Conservation (phyloP, 2,329 filamentous ascomycete species). For the Grosmannia serpens region DNA sequence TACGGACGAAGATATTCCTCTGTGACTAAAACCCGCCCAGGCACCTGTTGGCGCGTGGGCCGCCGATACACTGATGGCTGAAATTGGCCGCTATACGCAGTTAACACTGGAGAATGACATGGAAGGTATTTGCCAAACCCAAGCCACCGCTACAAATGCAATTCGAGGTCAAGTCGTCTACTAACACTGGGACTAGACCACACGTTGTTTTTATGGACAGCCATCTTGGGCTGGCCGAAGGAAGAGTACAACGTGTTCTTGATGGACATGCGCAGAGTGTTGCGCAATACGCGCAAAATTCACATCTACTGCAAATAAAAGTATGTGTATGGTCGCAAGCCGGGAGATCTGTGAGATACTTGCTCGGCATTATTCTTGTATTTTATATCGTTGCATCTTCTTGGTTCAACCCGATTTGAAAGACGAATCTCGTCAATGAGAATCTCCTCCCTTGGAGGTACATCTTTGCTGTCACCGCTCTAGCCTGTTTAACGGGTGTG, state of each 20-base stretch:
- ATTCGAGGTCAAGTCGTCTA: too few relatives aligned
- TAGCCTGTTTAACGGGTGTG: too few relatives aligned
- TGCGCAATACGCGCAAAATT: neutral
- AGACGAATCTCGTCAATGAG: too few relatives aligned
- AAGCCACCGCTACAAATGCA: too few relatives aligned
- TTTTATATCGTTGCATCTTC: too few relatives aligned
- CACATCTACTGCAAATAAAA: neutral
- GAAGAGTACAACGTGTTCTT: slow-evolving; percentile 7
- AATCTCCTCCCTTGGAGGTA: too few relatives aligned
- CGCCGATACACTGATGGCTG: neutral
- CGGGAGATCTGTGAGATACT: neutral
- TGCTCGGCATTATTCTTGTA: too few relatives aligned
- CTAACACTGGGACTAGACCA: too few relatives aligned
- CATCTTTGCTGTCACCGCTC: too few relatives aligned
- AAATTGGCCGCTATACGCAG: slow-evolving; percentile 1
- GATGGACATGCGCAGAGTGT: neutral
- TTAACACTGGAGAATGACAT: slow-evolving; percentile 4
- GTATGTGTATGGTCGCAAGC: neutral
- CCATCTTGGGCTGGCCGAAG: slow-evolving; percentile 10
- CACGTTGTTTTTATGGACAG: slow-evolving; percentile 10
- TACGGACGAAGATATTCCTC: neutral
- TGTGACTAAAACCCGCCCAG: neutral
- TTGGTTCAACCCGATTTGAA: too few relatives aligned
- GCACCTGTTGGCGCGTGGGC: neutral
- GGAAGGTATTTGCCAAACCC: too few relatives aligned